Evolutionary conservation across 257 asterid species (phyloP), one percentile per base, ranked within the genome.

Genomic region (Nicotiana tomentosiformis): DNA sequence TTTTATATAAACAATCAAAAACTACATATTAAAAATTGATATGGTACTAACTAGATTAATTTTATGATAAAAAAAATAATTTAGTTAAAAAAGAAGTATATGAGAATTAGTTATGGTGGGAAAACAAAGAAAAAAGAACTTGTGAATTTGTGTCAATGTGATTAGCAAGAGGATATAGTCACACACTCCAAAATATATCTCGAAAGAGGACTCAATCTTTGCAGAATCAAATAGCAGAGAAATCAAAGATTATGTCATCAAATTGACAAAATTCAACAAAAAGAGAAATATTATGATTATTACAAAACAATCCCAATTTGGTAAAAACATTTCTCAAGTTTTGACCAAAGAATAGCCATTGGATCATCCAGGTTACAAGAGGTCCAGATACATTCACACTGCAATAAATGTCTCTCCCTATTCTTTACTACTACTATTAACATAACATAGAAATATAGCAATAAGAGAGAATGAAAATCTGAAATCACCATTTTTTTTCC

Each of bases 401-500:
- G 70, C 35, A 81, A 80, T 86, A 62, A 86, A 88, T 86, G 82
- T 66, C 26, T 78, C 69, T 69, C 2, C 7, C 4, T 8, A 14
- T 4, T 77, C 29, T 67, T 66, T 26, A 80, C 37, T 82, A 49
- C 66, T 56, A 76, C 56, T 81, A 77, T 51, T 77, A 74, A 84
- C 81, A 20, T 61, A 32, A 32, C 58, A 77, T 17, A 81, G 49
- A 68, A 78, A 72, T 49, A 74, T 46, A 74, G 79, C 61, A 74
- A 49, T 9, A 46, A 12, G n/a, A 37, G 4, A 64, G 51, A 64
- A 20, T 20, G 60, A 61, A 26, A 78, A 64, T 12, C 69, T 15
- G 9, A 55, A 37, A 58, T 33, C 57, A 82, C 51, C 84, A 46
- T 18, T 10, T n/a, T 23, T 16, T 33, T 43, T 43, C 11, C 12